Base-by-base conservation (phyloP, 1,284 basidiomycete species). In the Cutaneotrichosporon dermatis region DNA sequence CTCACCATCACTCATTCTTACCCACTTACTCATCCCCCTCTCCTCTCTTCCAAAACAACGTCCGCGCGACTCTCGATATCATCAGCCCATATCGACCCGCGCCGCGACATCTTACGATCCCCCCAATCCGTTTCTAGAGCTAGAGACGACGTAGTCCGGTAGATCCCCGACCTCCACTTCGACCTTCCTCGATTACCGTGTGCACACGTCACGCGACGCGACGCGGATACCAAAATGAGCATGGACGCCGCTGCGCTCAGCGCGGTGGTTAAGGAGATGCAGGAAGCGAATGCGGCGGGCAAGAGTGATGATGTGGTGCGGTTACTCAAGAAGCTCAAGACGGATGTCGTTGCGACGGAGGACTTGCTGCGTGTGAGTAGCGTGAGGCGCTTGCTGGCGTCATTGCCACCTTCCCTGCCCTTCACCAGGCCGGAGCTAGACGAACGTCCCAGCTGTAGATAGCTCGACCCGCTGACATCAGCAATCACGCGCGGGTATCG, bases 401-500 rank as follows among this genome's bases (percentile, higher is more conserved):
- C 34, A 13, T 15, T 16, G n/a, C 43, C 25, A 3, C 25, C 25
- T 25, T 25, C 25, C 25, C 25, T 25, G 25, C 25, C 25, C 25
- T 25, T 25, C 25, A 25, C 25, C 25, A 25, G 25, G 25, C 25
- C 25, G 25, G 25, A 12, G 11, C 40, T 10, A 41, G 40, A 3
- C 40, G 40, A 13, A 41, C 4, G 5, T 41, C 40, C 9, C 11
- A 13, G 1, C 11, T 12, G 11, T 41, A 10, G 40, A 10, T 6
- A 13, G 7, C 15, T 43, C 41, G 15, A n/a, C 13, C 42, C 36
- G 35, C 63, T 61, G 12, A 65, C 45, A 10, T 1, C 56, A 70
- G 69, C 60, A 68, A 76, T 92, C 90, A 70, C 92, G 90, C 79
- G 90, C 90, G 4, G 94, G 94, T 60, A 81, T 96, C 10, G 90